Conservation (phyloP, 331 rosid species). For the Spiraea crenata region DNA sequence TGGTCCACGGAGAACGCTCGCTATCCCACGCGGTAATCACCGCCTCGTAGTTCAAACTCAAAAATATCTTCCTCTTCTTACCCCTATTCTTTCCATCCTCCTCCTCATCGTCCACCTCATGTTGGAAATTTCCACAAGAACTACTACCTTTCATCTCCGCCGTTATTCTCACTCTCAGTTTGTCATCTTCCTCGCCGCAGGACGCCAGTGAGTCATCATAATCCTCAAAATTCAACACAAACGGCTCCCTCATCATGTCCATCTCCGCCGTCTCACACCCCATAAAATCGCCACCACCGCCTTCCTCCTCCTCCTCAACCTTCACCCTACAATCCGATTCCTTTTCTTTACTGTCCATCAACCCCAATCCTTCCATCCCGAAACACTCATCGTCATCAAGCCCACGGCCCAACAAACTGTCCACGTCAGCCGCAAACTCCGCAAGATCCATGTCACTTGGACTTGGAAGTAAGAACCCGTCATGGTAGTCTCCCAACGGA, state of each 20-base stretch:
- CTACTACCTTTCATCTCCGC: constrained; percentile 2
- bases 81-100: neutral
- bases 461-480: constrained; percentile 50
- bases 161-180: constrained; percentile 8
- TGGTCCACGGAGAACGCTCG: constrained; percentile 75
- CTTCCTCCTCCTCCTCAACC: constrained; percentile 47
- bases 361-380: constrained; percentile 79
- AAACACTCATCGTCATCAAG: constrained; percentile 62
- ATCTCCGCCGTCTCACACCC: constrained; percentile 28
- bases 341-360: constrained; percentile 42
- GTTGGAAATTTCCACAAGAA: neutral
- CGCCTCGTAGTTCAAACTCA: constrained; percentile 73
- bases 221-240: constrained; percentile 59
- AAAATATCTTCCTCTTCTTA: constrained; percentile 43
- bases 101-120: constrained; percentile 13
- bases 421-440: constrained; percentile 90
- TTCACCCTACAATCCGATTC: constrained; percentile 37
- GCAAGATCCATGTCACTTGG: constrained; percentile 70
- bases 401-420: constrained; percentile 72
- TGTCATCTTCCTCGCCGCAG: constrained; percentile 32
- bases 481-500: constrained; percentile 2
- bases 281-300: neutral
- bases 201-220: constrained; percentile 40
- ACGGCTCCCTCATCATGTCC: constrained; percentile 53
- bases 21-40: constrained; percentile 72